Evolutionary conservation across 176 grass and related monocot species (phyloP).

Genomic region (Alloteropsis semialata): DNA sequence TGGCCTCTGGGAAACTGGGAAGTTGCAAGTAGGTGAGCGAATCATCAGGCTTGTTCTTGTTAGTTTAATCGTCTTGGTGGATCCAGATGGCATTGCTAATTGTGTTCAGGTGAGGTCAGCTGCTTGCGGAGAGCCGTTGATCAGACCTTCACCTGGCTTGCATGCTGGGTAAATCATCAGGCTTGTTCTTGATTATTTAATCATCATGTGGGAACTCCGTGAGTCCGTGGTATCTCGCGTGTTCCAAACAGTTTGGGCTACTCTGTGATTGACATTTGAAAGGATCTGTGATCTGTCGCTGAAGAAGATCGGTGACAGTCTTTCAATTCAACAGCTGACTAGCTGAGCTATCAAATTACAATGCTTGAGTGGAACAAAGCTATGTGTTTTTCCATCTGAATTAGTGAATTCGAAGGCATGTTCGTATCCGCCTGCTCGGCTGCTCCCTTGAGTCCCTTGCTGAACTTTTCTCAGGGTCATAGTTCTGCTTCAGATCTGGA

Average conservation of each 20-base stretch:
- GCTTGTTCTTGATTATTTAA: too few relatives aligned
- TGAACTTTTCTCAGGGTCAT: too few relatives aligned
- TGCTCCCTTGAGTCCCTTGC: too few relatives aligned
- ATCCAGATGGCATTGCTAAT: background rate
- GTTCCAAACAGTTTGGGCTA: too few relatives aligned
- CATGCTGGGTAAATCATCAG: background rate
- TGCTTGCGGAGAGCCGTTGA: background rate
- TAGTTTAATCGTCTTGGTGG: background rate
- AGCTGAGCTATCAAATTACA: background rate
- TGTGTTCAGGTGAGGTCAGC: background rate
- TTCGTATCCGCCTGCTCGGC: background rate
- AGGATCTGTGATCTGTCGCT: too few relatives aligned
- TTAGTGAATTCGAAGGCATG: background rate
- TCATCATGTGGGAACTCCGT: too few relatives aligned
- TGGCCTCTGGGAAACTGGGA: background rate
- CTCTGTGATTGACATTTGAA: too few relatives aligned
- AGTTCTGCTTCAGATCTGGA: background rate
- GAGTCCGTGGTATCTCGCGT: too few relatives aligned
- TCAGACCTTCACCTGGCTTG: background rate
- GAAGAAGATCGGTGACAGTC: background rate
- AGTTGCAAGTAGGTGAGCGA: conserved; percentile 23
- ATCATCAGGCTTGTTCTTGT: background rate
- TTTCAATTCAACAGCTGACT: background rate
- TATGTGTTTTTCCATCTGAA: background rate
- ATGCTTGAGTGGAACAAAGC: background rate